phyloP scores from a whole-genome alignment of 2,329 filamentous ascomycete genomes.

The Fusarium sororula region DNA sequence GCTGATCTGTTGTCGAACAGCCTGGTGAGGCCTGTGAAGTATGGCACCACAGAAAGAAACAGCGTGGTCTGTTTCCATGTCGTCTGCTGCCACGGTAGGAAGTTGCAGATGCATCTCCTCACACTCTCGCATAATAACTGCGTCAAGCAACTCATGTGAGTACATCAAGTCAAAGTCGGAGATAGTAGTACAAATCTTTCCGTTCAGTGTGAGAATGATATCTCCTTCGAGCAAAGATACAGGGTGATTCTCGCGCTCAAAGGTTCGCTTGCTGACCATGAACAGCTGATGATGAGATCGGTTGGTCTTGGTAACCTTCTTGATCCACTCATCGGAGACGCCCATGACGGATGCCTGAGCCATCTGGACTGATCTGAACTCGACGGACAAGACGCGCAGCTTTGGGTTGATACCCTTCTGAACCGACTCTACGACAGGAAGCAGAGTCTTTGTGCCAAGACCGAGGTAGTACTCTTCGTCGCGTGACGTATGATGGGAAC shows the following conservation, averaged over 20 bases:
- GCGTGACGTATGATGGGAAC: conserved; percentile 78
- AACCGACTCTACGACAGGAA: conserved; percentile 89
- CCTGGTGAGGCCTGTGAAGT: conserved; percentile 92
- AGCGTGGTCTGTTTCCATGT: conserved; percentile 91
- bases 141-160: conserved; percentile 82
- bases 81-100: conserved; percentile 85
- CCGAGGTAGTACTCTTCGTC: conserved; percentile 98
- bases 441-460: conserved; percentile 84
- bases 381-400: conserved; percentile 90
- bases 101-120: conserved; percentile 80
- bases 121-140: conserved; percentile 86
- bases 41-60: conserved; percentile 96
- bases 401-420: conserved; percentile 81
- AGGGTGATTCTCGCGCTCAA: conserved; percentile 62
- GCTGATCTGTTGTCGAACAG: conserved; percentile 95
- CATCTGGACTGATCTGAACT: conserved; percentile 96
- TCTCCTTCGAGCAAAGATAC: conserved; percentile 85
- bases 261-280: conserved; percentile 93
- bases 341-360: conserved; percentile 97
- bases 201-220: conserved; percentile 90
- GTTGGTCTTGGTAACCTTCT: conserved; percentile 87
- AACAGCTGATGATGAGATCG: conserved; percentile 95
- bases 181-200: conserved; percentile 90
- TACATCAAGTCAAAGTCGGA: conserved; percentile 98
- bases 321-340: conserved; percentile 94